These are phyloP conservation scores for Phytophthora ramorum DNA, from an alignment of 352 stramenopile genomes.

Conservation along the genomic window DNA sequence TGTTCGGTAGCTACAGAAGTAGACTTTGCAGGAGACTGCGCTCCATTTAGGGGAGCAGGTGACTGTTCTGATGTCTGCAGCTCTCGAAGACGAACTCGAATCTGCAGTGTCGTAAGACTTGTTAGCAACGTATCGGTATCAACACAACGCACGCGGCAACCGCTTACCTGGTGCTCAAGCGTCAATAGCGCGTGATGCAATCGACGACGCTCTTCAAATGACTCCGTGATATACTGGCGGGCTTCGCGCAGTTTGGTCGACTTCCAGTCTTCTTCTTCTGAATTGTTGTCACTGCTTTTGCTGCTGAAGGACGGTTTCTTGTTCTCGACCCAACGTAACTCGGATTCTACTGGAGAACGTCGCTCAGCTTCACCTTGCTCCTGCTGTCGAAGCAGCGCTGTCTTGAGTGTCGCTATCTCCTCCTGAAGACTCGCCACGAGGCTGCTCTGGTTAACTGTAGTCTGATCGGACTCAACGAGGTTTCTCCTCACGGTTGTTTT, in stretches of 20 bases:
- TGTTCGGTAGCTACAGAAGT: background rate
- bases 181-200: slow-evolving; percentile 80
- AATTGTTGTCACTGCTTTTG: slow-evolving; percentile 33
- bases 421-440: slow-evolving; percentile 87
- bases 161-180: slow-evolving; percentile 72
- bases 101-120: slow-evolving; percentile 10
- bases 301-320: slow-evolving; percentile 6
- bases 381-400: slow-evolving; percentile 50
- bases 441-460: slow-evolving; percentile 84
- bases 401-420: slow-evolving; percentile 88
- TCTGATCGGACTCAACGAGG: slow-evolving; percentile 88
- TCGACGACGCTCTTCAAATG: slow-evolving; percentile 88
- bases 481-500: slow-evolving; percentile 92
- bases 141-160: too few species aligned
- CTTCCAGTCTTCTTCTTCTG: slow-evolving; percentile 30
- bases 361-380: slow-evolving; percentile 14
- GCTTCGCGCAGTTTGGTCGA: slow-evolving; percentile 49
- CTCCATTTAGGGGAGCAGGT: background rate
- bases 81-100: slow-evolving; percentile 15
- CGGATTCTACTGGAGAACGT: background rate
- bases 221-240: slow-evolving; percentile 75
- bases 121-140: background rate
- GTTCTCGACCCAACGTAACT: slow-evolving; percentile 24
- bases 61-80: slow-evolving; percentile 4
- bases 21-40: slow-evolving; percentile 3